Base-by-base conservation (phyloP, 192 early-diverging fungal genomes). In the Gorgonomyces haynaldii region DNA sequence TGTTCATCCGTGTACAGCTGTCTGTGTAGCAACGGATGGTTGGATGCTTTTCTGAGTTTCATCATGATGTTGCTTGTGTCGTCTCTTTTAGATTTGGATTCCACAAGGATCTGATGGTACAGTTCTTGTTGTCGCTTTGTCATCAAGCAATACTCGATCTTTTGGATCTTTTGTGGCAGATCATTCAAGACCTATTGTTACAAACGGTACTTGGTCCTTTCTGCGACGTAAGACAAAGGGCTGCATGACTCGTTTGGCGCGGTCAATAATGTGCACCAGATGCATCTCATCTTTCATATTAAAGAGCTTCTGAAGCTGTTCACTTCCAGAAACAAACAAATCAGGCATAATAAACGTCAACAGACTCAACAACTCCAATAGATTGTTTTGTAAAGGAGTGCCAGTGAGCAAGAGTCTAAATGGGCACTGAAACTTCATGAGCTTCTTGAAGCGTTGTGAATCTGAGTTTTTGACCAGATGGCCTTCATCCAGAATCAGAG, bases 381-480 rank as follows among this genome's bases (percentile, higher is more conserved):
- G 60, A 46, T 89, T 92, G 59, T 92, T 92, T 54, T 96, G 88
- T 23, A 98, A 65, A 10, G 95, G 95, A 75, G 91, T 96, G 31
- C 89, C 89, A 0, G 87, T 95, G 1, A 91, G 60, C 24, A 95
- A 53, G 4, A 72, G 27, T 28, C 58, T 47, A 54, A 71, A 66
- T 5, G 52, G 53, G 1, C 49, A 24, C 45, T 64, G 15, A 12
- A 54, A 17, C 12, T 67, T 58, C 70, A 78, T 86, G 32, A 93
- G 58, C 51, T 81, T 72, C 45, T 85, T 81, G 63, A 88, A 88
- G 8, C 90, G 62, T 16, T 75, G 65, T 42, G 79, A 84, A 35
- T 72, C 72, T 44, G 80, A 83, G 60, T 94, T 94, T 66, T 94
- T 94, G 43, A 94, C 65, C 82, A 88, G 84, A 40, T 89, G 64